Evolutionary conservation across 306 rosid species (phyloP).

Genomic region (Leucaena leucocephala): DNA sequence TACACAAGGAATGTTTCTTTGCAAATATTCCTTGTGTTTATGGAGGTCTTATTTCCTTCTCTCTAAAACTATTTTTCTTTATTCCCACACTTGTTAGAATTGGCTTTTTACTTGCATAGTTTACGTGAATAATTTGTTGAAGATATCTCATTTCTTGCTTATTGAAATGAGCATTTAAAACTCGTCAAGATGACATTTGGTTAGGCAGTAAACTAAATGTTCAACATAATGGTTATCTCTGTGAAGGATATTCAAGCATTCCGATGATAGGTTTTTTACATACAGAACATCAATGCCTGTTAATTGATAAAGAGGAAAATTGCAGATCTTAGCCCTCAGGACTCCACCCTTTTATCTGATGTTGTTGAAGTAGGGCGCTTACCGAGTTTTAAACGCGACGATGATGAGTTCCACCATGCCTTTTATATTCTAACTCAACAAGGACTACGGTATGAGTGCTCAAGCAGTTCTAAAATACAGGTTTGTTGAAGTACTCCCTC

Average conservation of each 20-base stretch:
- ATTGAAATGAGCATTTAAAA: neutral
- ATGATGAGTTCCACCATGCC: slow-evolving; percentile 59
- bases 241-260: slow-evolving; percentile 27
- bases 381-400: slow-evolving; percentile 69
- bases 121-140: neutral
- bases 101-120: slow-evolving; percentile 1
- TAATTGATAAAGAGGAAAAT: slow-evolving; percentile 26
- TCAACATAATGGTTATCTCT: slow-evolving; percentile 28
- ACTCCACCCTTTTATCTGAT: slow-evolving; percentile 56
- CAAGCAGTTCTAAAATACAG: slow-evolving; percentile 77
- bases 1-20: neutral
- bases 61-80: neutral
- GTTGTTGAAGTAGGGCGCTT: slow-evolving; percentile 66
- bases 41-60: slow-evolving; percentile 7
- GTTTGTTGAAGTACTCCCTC: slow-evolving; percentile 37
- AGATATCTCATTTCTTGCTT: neutral
- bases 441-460: slow-evolving; percentile 86
- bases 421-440: slow-evolving; percentile 74
- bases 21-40: slow-evolving; percentile 20
- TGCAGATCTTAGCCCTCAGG: slow-evolving; percentile 54
- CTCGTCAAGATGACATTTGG: neutral
- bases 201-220: neutral
- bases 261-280: slow-evolving; percentile 1
- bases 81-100: slow-evolving; percentile 13
- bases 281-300: slow-evolving; percentile 17